Conservation (phyloP, 768 basidiomycete species). For the Xerocomellus intermedius region DNA sequence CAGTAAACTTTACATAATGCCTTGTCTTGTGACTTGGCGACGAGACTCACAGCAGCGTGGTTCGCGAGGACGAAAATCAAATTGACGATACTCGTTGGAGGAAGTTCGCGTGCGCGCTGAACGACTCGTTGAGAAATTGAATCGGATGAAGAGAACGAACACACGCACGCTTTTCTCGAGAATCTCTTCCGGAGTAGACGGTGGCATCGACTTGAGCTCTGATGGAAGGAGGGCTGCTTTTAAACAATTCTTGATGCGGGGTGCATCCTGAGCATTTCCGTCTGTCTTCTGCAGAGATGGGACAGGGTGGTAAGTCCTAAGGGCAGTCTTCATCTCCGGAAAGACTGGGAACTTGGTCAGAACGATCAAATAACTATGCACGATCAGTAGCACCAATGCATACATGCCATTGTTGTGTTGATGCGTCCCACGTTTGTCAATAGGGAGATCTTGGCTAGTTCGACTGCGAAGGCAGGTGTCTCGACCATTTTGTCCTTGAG, state of each 20-base stretch:
- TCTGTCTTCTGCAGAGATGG: slow-evolving; percentile 86
- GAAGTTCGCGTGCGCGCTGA: slow-evolving; percentile 58
- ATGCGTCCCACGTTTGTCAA: slow-evolving; percentile 88
- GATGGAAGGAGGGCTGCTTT: slow-evolving; percentile 75
- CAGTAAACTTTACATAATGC: slow-evolving; percentile 8
- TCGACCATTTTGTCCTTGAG: slow-evolving; percentile 87
- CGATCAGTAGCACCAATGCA: slow-evolving; percentile 30
- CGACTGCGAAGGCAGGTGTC: slow-evolving; percentile 71
- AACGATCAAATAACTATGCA: slow-evolving; percentile 4
- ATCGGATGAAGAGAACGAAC: neutral
- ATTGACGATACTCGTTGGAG: slow-evolving; percentile 85
- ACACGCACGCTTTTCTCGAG: slow-evolving; percentile 59
- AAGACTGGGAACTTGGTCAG: slow-evolving; percentile 56
- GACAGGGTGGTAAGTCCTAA: slow-evolving; percentile 86
- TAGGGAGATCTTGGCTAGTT: slow-evolving; percentile 80
- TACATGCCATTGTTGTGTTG: slow-evolving; percentile 90
- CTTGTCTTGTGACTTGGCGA: neutral
- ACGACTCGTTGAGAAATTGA: neutral
- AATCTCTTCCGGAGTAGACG: slow-evolving; percentile 75
- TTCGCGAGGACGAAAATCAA: slow-evolving; percentile 81
- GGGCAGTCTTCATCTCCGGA: slow-evolving; percentile 89
- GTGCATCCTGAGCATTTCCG: slow-evolving; percentile 87
- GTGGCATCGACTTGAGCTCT: slow-evolving; percentile 63
- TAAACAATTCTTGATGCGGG: slow-evolving; percentile 87
- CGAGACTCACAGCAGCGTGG: slow-evolving; percentile 63